Evolutionary conservation across 805 yeast genomes (phyloP), one percentile per base, ranked within the genome.

Genomic region (Pichia phayaonensis): DNA sequence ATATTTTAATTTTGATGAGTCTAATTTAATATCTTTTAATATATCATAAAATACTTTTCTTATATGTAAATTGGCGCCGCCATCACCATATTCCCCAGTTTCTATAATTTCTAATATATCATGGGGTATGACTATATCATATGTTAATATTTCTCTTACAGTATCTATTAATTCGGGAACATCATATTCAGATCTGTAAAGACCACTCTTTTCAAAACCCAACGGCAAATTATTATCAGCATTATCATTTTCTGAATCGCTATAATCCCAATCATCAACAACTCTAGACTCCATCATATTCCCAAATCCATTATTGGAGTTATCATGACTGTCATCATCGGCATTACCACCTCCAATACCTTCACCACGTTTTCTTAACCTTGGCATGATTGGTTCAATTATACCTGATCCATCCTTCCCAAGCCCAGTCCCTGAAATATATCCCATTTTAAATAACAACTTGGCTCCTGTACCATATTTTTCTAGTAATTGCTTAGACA

Each of bases 381-480:
- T 75, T 3, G 86, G 84, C 54, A 86, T 84, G 8, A 92, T 81
- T 0, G 98, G 97, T n/a, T 75, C 79, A 0, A 75, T 74, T 1
- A 89, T 88, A 42, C 99, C 99, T 46, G 75, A 75, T 1, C 81
- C 79, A 23, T 73, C 64, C 6, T 70, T 70, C 2, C 99, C 99
- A n/a, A 92, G 73, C 0, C 97, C 98, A 59, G 77, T 72, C 0
- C 99, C 98, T 40, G 77, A 77, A 8, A 75, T 74, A 66, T 87
- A 90, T 0, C 99, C 99, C 98, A 92, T 90, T 54, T 81, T 77
- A 53, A 80, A 73, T 69, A 92, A 65, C 46, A 92, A 68, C 46
- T 75, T 67, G 3, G 96, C 96, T 38, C 98, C 98, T 39, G 89
- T 79, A 8, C 98, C 98, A 61, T 90, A 90, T 22, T 49, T 46